These are phyloP conservation scores for Hyphopichia pseudoburtonii DNA, from an alignment of 1,139 yeast species.

Conservation along the genomic window DNA sequence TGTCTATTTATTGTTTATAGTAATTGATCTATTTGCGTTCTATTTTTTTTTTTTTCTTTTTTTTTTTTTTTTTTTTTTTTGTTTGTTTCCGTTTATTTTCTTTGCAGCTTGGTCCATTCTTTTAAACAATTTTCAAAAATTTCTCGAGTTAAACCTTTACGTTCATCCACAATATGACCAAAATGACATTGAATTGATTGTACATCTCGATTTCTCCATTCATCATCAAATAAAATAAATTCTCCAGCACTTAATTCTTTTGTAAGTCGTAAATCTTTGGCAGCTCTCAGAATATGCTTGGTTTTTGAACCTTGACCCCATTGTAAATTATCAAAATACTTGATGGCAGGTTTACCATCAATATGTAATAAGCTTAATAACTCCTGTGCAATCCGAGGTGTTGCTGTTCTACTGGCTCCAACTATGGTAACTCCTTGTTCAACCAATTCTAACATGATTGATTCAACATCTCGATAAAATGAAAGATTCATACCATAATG, in stretches of 20 bases:
- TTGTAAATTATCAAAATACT: constrained; percentile 53
- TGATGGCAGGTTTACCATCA: constrained; percentile 45
- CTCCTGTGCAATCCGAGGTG: constrained; percentile 62
- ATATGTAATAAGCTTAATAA: constrained; percentile 51
- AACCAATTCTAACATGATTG: constrained; percentile 47
- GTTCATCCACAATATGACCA: constrained; percentile 46
- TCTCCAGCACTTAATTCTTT: constrained; percentile 47
- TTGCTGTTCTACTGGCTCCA: constrained; percentile 67
- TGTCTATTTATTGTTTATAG: constrained; percentile 3
- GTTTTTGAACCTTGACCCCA: constrained; percentile 72
- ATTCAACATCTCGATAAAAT: constrained; percentile 62
- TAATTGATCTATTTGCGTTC: too few relatives aligned
- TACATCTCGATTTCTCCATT: constrained; percentile 64
- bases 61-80: too few relatives aligned
- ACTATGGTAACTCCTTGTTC: constrained; percentile 48
- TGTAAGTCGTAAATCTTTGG: constrained; percentile 35
- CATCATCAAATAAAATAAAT: constrained; percentile 71
- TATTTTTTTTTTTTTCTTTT: too few relatives aligned
- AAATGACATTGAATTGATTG: constrained; percentile 61
- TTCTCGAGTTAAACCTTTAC: constrained; percentile 49
- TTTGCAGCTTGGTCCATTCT: constrained; percentile 26
- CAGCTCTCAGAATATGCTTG: constrained; percentile 53
- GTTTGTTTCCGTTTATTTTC: background rate
- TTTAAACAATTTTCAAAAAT: constrained; percentile 46
- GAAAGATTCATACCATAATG: constrained; percentile 47